Conservation (phyloP, 1,284 basidiomycete genomes). For the Schizopora paradoxa region DNA sequence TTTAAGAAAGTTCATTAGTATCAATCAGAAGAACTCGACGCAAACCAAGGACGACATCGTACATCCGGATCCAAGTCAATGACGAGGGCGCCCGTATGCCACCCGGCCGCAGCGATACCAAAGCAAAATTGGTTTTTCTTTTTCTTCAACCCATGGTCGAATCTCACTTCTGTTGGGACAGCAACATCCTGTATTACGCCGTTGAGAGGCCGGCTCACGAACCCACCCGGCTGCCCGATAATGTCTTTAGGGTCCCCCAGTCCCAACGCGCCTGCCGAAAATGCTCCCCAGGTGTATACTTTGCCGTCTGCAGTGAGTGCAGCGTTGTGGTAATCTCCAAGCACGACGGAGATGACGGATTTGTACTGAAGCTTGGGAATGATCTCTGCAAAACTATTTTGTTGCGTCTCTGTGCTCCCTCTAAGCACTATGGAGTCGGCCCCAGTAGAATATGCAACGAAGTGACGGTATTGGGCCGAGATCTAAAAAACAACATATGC, state of each 20-base stretch:
- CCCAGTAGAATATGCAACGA: slow-evolving; percentile 77
- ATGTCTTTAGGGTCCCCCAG: slow-evolving; percentile 63
- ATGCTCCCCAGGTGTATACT: slow-evolving; percentile 80
- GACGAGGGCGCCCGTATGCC: slow-evolving; percentile 84
- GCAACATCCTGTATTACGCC: slow-evolving; percentile 37
- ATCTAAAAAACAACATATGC: slow-evolving; percentile 48
- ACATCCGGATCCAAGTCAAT: slow-evolving; percentile 59
- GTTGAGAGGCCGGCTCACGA: slow-evolving; percentile 34
- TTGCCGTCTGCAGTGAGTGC: slow-evolving; percentile 76
- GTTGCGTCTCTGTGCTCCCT: slow-evolving; percentile 41
- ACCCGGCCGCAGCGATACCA: slow-evolving; percentile 70
- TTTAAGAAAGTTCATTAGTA: no score
- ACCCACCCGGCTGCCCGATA: slow-evolving; percentile 57
- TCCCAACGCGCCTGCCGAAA: slow-evolving; percentile 77
- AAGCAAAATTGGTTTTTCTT: slow-evolving; percentile 67
- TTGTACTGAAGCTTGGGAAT: slow-evolving; percentile 67
- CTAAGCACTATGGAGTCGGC: slow-evolving; percentile 60
- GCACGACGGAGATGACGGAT: slow-evolving; percentile 73
- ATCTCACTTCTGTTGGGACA: slow-evolving; percentile 63
- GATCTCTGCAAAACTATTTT: slow-evolving; percentile 45
- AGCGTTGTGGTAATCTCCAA: slow-evolving; percentile 87
- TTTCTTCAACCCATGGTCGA: slow-evolving; percentile 48
- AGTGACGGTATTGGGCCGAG: slow-evolving; percentile 73
- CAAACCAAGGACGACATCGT: slow-evolving; percentile 30
- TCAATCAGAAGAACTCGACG: slow-evolving; percentile 15